Evolutionary conservation across 225 moss, liverwort and hornwort species (phyloP).

Genomic region (Marchantia paleacea): DNA sequence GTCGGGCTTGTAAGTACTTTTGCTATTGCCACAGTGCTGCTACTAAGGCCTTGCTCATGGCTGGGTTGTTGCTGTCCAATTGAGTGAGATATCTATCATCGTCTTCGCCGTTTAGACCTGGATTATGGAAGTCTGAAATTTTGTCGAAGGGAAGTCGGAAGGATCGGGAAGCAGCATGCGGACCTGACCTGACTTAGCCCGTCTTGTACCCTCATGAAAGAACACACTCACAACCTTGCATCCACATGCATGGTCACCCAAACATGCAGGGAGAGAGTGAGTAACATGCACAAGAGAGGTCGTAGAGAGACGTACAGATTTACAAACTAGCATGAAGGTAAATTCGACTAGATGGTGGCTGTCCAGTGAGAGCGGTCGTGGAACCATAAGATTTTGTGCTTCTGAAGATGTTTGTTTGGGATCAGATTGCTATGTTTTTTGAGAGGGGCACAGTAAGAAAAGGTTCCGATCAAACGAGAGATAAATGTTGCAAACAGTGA

Average conservation of each 20-base stretch:
- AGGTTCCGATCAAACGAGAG: not conserved
- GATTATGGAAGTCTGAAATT: not conserved
- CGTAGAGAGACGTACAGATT: not conserved
- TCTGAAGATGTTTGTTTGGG: too few species aligned
- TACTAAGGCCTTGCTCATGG: too few species aligned
- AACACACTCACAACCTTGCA: not conserved
- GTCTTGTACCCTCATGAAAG: conserved; percentile 3
- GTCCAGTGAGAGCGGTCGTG: conserved; percentile 7
- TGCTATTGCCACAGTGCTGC: not conserved
- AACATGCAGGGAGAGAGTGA: not conserved
- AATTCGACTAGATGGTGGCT: not conserved
- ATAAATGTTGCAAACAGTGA: conserved; percentile 17
- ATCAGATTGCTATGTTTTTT: not conserved
- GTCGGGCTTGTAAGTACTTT: too few species aligned
- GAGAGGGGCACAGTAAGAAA: not conserved
- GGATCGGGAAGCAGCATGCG: conserved; percentile 11
- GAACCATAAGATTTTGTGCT: not conserved
- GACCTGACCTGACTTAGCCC: not conserved
- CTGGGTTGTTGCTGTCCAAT: conserved; percentile 1
- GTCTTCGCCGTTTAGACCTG: conserved; percentile 2
- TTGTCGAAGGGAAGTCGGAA: not conserved
- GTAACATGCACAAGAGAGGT: not conserved
- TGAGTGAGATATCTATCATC: conserved; percentile 2
- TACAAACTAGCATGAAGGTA: not conserved
- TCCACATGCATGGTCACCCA: not conserved